Evolutionary conservation across 768 basidiomycete species (phyloP).

Genomic region (Panaeolus papilionaceus): DNA sequence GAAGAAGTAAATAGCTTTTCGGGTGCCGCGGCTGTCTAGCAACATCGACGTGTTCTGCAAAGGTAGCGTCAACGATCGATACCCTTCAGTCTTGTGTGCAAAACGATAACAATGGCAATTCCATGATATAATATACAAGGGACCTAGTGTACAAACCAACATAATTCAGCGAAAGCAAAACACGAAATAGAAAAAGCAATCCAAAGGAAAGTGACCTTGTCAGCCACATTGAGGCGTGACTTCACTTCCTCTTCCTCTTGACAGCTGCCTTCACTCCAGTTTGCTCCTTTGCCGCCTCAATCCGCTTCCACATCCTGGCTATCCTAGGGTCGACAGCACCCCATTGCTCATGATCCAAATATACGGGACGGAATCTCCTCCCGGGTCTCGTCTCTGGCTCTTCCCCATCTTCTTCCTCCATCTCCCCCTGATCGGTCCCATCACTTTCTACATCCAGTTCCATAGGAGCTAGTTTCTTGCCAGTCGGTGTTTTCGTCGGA

Average conservation of each 20-base stretch:
- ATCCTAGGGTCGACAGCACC: slow-evolving; percentile 45
- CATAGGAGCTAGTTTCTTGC: slow-evolving; percentile 4
- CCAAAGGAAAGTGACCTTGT: background rate
- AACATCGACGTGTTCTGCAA: too few species aligned
- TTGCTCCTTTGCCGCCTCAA: slow-evolving; percentile 28
- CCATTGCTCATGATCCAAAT: slow-evolving; percentile 58
- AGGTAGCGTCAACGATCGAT: too few species aligned
- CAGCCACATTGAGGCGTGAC: background rate
- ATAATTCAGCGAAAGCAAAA: background rate
- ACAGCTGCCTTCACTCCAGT: slow-evolving; percentile 15
- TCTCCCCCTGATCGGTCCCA: slow-evolving; percentile 12
- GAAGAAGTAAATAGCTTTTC: too few species aligned
- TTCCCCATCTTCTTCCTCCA: slow-evolving; percentile 30
- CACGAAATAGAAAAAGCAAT: background rate
- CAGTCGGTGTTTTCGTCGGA: background rate
- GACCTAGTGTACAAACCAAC: background rate
- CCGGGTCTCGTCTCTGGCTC: slow-evolving; percentile 30
- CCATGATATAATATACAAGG: background rate
- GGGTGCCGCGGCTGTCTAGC: too few species aligned
- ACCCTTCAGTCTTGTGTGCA: too few species aligned
- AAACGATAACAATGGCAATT: too few species aligned
- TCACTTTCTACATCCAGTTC: slow-evolving; percentile 9
- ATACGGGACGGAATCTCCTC: slow-evolving; percentile 54
- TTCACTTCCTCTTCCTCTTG: background rate
- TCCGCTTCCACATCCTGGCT: slow-evolving; percentile 35